Base-by-base conservation (phyloP, 139 green algal genomes). In the Spirogloea muscicola region DNA sequence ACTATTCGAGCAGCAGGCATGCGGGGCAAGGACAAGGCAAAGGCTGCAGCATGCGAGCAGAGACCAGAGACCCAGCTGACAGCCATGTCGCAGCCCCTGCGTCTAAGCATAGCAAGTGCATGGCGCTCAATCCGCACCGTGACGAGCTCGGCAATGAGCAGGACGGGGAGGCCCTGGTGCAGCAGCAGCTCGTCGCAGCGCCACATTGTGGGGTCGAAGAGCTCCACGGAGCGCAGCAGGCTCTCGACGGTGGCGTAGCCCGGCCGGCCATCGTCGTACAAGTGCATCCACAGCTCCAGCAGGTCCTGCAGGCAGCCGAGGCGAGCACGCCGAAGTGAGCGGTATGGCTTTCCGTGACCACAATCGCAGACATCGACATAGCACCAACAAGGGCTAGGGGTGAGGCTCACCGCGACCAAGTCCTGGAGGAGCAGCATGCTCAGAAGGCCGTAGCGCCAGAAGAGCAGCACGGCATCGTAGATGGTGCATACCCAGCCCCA, bases 71-170 rank as follows among this genome's bases (percentile, higher is more conserved):
- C 33, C 49, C n/a, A n/a, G n/a, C n/a, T n/a, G n/a, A n/a, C n/a
- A n/a, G n/a, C n/a, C n/a, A n/a, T n/a, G n/a, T n/a, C n/a, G n/a
- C n/a, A n/a, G n/a, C n/a, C n/a, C n/a, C n/a, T n/a, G n/a, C n/a
- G n/a, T n/a, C n/a, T n/a, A n/a, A n/a, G n/a, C n/a, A n/a, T n/a
- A n/a, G n/a, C n/a, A n/a, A n/a, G n/a, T n/a, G n/a, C n/a, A n/a
- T n/a, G 46, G 46, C 21, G 46, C 27, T 5, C 6, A 58, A n/a
- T 74, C 7, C 5, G 46, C 39, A 79, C 70, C 62, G 70, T 78
- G 9, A 79, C 39, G 27, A 79, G 70, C 61, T 79, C 70, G 40
- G 41, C 42, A n/a, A 78, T 68, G 21, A 79, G 40, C n/a, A 68
- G 25, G 10, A 60, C 33, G 16, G 29, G n/a, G 27, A 79, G 37